These are phyloP conservation scores for Camillea tinctor DNA, from an alignment of 2,329 filamentous ascomycete genomes.

Conservation along the genomic window DNA sequence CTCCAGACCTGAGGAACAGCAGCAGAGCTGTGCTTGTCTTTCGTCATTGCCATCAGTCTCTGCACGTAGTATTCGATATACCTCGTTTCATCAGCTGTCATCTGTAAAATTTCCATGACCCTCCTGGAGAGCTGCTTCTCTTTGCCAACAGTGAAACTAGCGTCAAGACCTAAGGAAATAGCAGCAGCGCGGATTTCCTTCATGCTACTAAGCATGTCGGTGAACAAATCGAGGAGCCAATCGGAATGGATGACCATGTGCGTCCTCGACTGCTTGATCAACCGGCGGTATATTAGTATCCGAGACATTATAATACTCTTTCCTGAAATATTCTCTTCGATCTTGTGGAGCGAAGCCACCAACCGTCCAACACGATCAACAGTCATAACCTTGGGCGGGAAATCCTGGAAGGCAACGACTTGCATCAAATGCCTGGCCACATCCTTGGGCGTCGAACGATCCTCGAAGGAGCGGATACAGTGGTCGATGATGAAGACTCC, in stretches of 20 bases:
- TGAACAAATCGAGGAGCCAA: slow-evolving; percentile 82
- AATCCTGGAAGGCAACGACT: slow-evolving; percentile 76
- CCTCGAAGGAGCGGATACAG: slow-evolving; percentile 70
- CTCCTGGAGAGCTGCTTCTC: slow-evolving; percentile 67
- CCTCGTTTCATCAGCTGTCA: slow-evolving; percentile 56
- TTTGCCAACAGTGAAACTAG: slow-evolving; percentile 66
- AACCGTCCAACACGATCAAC: slow-evolving; percentile 67
- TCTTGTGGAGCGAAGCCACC: slow-evolving; percentile 66
- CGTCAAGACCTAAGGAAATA: slow-evolving; percentile 70
- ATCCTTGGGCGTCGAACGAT: slow-evolving; percentile 69
- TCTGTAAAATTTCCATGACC: slow-evolving; percentile 62
- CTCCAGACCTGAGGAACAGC: slow-evolving; percentile 89
- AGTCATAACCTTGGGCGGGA: slow-evolving; percentile 72
- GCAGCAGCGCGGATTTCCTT: slow-evolving; percentile 75
- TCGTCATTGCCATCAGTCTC: slow-evolving; percentile 67
- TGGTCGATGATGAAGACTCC: slow-evolving; percentile 78
- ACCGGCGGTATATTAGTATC: slow-evolving; percentile 73
- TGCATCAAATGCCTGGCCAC: slow-evolving; percentile 78
- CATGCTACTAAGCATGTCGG: slow-evolving; percentile 74
- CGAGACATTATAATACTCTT: slow-evolving; percentile 79
- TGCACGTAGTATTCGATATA: slow-evolving; percentile 70
- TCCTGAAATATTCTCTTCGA: slow-evolving; percentile 72
- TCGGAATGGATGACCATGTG: slow-evolving; percentile 70
- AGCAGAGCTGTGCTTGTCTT: slow-evolving; percentile 58
- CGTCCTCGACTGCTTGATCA: slow-evolving; percentile 68